Conservation (phyloP, 2,329 filamentous ascomycete genomes). For the Huntiella decipiens region DNA sequence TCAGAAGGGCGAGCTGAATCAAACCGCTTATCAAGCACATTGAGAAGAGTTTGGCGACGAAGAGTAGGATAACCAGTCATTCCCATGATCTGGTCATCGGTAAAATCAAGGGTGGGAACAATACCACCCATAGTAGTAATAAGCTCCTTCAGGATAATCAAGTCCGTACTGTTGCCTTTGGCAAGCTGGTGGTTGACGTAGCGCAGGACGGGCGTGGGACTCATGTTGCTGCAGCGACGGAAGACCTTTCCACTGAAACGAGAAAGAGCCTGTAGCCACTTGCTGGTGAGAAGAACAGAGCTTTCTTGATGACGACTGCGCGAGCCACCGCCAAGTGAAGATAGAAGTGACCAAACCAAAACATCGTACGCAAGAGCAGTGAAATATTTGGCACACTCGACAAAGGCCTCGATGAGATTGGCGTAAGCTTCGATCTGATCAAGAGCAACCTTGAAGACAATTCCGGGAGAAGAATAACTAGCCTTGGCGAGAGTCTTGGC, state of each 20-base stretch:
- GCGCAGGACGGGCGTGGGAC: constrained; percentile 67
- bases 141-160: constrained; percentile 80
- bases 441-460: constrained; percentile 78
- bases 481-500: constrained; percentile 78
- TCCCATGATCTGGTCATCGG: constrained; percentile 67
- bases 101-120: constrained; percentile 69
- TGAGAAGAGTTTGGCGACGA: constrained; percentile 60
- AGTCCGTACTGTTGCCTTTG: constrained; percentile 67
- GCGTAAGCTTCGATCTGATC: constrained; percentile 85
- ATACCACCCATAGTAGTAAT: constrained; percentile 89
- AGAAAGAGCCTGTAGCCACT: constrained; percentile 79
- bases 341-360: constrained; percentile 80
- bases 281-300: constrained; percentile 57
- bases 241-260: constrained; percentile 85
- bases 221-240: constrained; percentile 65
- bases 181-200: constrained; percentile 76
- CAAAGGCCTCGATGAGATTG: constrained; percentile 85
- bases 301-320: constrained; percentile 43
- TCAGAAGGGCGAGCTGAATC: constrained; percentile 56
- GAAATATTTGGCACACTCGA: constrained; percentile 88
- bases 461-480: constrained; percentile 74
- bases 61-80: constrained; percentile 74
- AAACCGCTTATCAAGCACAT: constrained; percentile 65
- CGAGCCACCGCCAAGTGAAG: constrained; percentile 41
- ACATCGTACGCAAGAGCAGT: constrained; percentile 86